phyloP scores from a whole-genome alignment of 345 rosid genomes.

The Nasturtium officinale region DNA sequence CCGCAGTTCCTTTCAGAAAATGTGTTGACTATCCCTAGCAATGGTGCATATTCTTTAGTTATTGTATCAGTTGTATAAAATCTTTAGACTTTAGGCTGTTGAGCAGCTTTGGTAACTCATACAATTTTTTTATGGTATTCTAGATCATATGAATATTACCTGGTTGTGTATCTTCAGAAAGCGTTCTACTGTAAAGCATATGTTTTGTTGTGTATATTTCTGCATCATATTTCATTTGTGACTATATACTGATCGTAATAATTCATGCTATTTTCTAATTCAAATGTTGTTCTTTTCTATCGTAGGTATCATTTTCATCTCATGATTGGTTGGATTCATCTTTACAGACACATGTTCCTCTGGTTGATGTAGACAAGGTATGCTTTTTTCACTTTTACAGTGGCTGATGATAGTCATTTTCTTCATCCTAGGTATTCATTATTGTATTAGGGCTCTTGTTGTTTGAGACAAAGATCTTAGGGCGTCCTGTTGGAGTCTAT shows the following conservation, averaged over 20 bases:
- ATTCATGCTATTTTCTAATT: constrained; percentile 18
- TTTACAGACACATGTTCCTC: constrained; percentile 75
- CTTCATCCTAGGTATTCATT: constrained; percentile 11
- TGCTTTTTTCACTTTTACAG: constrained; percentile 2
- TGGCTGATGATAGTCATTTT: constrained; percentile 11
- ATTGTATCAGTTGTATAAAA: constrained; percentile 1
- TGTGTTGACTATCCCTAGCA: neutral
- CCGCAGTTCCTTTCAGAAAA: constrained; percentile 9
- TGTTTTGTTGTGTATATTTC: neutral
- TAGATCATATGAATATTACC: constrained; percentile 5
- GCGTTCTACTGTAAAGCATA: constrained; percentile 14
- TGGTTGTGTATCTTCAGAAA: constrained; percentile 10
- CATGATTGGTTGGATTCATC: constrained; percentile 75
- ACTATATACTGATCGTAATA: constrained; percentile 9
- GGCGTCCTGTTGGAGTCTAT: constrained; percentile 8
- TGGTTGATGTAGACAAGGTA: constrained; percentile 98
- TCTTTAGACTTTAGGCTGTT: constrained; percentile 1
- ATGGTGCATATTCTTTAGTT: neutral
- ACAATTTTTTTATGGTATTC: neutral
- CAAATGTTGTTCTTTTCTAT: constrained; percentile 20
- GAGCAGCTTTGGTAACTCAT: constrained; percentile 10
- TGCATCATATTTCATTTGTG: neutral
- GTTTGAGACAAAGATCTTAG: neutral
- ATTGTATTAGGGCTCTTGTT: constrained; percentile 11
- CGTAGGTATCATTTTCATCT: constrained; percentile 60